Evolutionary conservation across 768 basidiomycete species (phyloP).

Genomic region (Filobasidium floriforme): DNA sequence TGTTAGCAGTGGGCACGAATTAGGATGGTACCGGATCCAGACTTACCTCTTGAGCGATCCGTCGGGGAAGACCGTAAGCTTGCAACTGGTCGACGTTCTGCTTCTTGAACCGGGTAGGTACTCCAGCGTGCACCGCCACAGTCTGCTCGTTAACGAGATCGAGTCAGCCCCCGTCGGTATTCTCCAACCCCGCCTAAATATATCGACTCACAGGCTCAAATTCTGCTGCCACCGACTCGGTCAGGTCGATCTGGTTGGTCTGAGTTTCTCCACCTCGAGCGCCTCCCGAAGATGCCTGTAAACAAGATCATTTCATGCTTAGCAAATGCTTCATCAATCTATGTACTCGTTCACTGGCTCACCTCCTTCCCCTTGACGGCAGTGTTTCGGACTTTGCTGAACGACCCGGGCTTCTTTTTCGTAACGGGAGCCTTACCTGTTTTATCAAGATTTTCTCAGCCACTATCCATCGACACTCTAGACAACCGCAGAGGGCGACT

Average conservation of each 20-base stretch:
- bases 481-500: background rate
- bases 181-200: background rate
- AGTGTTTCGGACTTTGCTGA: conserved; percentile 18
- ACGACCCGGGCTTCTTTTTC: conserved; percentile 24
- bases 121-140: conserved; percentile 27
- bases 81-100: conserved; percentile 45
- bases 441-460: too few relatives aligned
- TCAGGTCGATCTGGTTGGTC: conserved; percentile 1
- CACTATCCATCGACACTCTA: too few relatives aligned
- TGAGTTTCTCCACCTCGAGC: background rate
- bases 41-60: conserved; percentile 63
- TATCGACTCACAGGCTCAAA: conserved; percentile 2
- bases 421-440: conserved; percentile 14
- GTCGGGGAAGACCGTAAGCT: conserved; percentile 65
- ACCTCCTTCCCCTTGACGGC: conserved; percentile 19
- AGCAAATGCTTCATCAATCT: background rate
- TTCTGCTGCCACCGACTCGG: background rate
- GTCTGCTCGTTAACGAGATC: background rate
- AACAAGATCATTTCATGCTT: background rate
- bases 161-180: too few relatives aligned
- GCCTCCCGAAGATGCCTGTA: background rate
- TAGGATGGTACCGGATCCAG: background rate
- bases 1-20: background rate
- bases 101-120: conserved; percentile 28
- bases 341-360: background rate